Evolutionary conservation across 768 basidiomycete genomes (phyloP).

Genomic region (Naganishia vishniacii): DNA sequence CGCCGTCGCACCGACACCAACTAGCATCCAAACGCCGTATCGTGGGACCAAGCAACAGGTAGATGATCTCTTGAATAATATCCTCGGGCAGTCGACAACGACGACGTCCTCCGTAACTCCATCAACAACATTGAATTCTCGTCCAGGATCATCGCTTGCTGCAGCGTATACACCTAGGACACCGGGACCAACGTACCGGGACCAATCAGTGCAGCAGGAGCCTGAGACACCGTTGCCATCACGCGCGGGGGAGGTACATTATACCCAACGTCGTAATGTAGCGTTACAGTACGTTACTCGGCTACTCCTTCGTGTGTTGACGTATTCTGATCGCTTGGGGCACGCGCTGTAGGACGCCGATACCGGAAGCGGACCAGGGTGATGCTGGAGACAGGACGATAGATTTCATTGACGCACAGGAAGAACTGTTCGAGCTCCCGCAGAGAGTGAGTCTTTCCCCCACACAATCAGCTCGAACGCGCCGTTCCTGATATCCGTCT

Average conservation of each 20-base stretch:
- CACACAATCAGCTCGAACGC: slow-evolving; percentile 3
- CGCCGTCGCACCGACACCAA: neutral
- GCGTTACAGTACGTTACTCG: slow-evolving; percentile 2
- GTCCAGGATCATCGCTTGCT: slow-evolving; percentile 18
- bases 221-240: slow-evolving; percentile 35
- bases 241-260: slow-evolving; percentile 11
- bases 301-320: too few relatives aligned
- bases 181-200: slow-evolving; percentile 21
- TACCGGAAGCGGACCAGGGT: slow-evolving; percentile 26
- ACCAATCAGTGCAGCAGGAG: slow-evolving; percentile 15
- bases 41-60: slow-evolving; percentile 55
- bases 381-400: slow-evolving; percentile 14
- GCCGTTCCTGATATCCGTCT: neutral
- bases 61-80: slow-evolving; percentile 62
- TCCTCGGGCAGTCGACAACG: slow-evolving; percentile 52
- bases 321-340: too few relatives aligned
- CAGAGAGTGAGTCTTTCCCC: slow-evolving; percentile 59
- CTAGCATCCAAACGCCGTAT: slow-evolving; percentile 49
- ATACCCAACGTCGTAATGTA: neutral
- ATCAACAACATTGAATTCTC: slow-evolving; percentile 24
- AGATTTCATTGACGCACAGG: slow-evolving; percentile 64
- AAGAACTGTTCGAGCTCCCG: slow-evolving; percentile 84
- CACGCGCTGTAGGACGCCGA: slow-evolving; percentile 19
- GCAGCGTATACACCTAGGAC: slow-evolving; percentile 35
- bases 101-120: slow-evolving; percentile 35